phyloP scores from a whole-genome alignment of 2,329 filamentous ascomycete genomes.

The Gaeumannomyces sp. region DNA sequence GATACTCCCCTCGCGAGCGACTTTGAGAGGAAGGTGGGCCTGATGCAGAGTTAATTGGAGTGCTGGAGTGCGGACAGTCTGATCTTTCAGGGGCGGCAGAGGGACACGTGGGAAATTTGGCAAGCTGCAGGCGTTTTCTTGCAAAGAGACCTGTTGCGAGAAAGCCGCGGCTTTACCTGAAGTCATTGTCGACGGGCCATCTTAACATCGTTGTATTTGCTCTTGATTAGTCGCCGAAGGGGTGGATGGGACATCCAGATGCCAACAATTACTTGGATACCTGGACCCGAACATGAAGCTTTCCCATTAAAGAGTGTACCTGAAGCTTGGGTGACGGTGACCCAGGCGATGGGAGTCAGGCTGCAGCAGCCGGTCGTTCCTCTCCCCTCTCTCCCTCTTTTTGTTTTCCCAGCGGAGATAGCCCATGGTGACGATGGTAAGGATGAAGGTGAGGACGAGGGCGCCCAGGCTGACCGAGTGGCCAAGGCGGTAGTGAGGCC shows the following conservation, averaged over 20 bases:
- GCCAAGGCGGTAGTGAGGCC: conserved; percentile 30
- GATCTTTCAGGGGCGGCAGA: not conserved
- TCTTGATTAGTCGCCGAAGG: not conserved
- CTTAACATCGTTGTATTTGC: not conserved
- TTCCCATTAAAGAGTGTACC: conserved; percentile 26
- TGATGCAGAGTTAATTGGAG: not conserved
- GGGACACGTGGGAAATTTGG: not conserved
- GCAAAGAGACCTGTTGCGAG: not conserved
- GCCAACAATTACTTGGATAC: not conserved
- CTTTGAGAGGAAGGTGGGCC: not conserved
- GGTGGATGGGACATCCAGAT: not conserved
- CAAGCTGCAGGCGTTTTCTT: not conserved
- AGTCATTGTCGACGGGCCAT: too few relatives aligned
- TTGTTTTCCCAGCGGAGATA: conserved; percentile 36
- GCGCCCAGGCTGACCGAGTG: conserved; percentile 35
- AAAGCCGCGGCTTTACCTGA: not conserved
- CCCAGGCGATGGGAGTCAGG: conserved; percentile 28
- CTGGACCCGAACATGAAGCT: not conserved
- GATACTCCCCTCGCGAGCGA: conserved; percentile 9
- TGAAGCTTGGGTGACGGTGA: conserved; percentile 33
- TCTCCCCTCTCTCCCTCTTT: conserved; percentile 29
- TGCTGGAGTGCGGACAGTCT: too few relatives aligned
- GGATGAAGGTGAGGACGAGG: conserved; percentile 25
- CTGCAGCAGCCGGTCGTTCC: conserved; percentile 28
- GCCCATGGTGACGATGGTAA: conserved; percentile 26